These are phyloP conservation scores for Carallia pectinifolia DNA, from an alignment of 345 rosid species.

Conservation along the genomic window DNA sequence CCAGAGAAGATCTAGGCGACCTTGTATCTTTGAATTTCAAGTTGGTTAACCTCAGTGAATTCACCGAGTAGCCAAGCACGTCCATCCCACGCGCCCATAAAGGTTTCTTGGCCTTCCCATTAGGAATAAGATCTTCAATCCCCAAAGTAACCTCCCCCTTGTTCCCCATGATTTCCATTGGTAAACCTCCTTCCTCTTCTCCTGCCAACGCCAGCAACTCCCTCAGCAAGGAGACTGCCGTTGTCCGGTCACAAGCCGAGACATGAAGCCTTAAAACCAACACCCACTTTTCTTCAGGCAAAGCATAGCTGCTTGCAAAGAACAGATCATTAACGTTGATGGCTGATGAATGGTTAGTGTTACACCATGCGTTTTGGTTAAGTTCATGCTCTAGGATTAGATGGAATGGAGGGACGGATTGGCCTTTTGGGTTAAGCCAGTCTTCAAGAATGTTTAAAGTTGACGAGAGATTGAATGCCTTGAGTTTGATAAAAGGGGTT, in stretches of 20 bases:
- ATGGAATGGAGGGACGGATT: conserved; percentile 26
- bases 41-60: conserved; percentile 33
- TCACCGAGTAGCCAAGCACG: conserved; percentile 43
- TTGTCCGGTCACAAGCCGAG: conserved; percentile 35
- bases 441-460: conserved; percentile 28
- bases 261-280: conserved; percentile 33
- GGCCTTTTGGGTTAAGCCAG: not conserved
- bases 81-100: conserved; percentile 43
- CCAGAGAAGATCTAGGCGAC: conserved; percentile 37
- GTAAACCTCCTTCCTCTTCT: not conserved
- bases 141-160: conserved; percentile 26
- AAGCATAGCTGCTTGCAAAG: conserved; percentile 22
- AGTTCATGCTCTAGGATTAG: conserved; percentile 46
- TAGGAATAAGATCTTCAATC: conserved; percentile 42
- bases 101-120: conserved; percentile 32
- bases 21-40: conserved; percentile 38
- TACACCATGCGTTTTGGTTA: conserved; percentile 35
- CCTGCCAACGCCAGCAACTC: conserved; percentile 26
- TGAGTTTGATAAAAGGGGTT: conserved; percentile 20
- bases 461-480: conserved; percentile 15
- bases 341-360: not conserved
- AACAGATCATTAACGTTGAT: conserved; percentile 11
- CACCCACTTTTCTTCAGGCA: conserved; percentile 26
- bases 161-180: not conserved
- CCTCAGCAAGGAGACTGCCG: conserved; percentile 33